Percentiles rank a stretch among this genome's conserved stretches.
Conservation (phyloP, 148 eudicot species). For the Cornus florida region DNA sequence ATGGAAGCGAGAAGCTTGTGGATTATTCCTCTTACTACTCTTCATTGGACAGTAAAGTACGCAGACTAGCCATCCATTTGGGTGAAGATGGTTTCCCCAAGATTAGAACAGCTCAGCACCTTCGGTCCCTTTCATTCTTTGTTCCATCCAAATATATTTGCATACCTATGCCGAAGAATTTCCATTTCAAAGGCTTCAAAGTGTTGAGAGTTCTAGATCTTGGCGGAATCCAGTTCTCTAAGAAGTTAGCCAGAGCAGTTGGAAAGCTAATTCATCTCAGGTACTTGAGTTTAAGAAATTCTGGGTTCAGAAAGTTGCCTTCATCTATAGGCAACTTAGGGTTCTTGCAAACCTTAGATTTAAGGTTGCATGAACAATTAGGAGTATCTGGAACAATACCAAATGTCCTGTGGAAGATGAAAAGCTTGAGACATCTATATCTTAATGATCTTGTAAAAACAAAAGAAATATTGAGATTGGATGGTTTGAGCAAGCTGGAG, state of each 20-base stretch:
- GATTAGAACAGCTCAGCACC: background rate
- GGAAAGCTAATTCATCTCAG: constrained; percentile 12
- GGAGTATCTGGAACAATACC: background rate
- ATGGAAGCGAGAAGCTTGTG: background rate
- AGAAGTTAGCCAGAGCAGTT: background rate
- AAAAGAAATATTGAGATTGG: background rate
- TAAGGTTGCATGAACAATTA: background rate
- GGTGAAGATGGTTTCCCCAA: background rate
- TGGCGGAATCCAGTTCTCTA: background rate
- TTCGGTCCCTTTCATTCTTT: background rate
- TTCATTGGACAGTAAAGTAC: background rate
- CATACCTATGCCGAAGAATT: no score
- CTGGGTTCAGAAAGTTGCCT: background rate
- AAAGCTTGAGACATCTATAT: constrained; percentile 14
- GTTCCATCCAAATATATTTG: background rate
- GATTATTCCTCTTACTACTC: no score
- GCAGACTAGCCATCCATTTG: background rate
- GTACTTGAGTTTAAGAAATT: constrained; percentile 7
- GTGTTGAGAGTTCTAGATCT: constrained; percentile 5
- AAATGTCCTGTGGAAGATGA: constrained; percentile 15
- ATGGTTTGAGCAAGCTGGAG: constrained; percentile 17
- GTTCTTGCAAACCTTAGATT: constrained; percentile 20
- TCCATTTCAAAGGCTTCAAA: background rate
- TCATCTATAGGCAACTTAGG: constrained; percentile 6
- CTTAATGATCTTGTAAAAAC: background rate